Percentiles rank a stretch among this genome's conserved stretches.
Evolutionary conservation across 179 eudicot species (phyloP).

Genomic region (Patellifolia procumbens): DNA sequence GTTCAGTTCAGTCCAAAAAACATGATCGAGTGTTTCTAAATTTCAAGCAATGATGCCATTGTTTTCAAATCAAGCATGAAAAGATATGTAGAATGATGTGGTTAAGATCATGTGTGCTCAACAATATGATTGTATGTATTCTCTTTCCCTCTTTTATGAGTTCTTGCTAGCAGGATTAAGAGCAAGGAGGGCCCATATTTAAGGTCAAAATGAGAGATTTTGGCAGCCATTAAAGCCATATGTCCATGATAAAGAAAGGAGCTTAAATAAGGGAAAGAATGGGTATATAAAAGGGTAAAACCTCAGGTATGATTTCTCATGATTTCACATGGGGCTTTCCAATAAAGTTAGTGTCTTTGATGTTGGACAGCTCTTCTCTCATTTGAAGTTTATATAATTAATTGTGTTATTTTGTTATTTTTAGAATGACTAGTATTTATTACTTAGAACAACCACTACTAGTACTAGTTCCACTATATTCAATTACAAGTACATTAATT

Average conservation of each 20-base stretch:
- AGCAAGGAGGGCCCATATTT: slow-evolving; percentile 26
- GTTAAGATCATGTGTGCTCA: slow-evolving; percentile 23
- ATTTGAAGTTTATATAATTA: slow-evolving; percentile 12
- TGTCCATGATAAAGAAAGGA: slow-evolving; percentile 25
- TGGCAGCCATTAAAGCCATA: slow-evolving; percentile 18
- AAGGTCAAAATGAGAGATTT: slow-evolving; percentile 9
- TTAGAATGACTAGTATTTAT: neutral
- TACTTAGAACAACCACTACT: slow-evolving; percentile 22
- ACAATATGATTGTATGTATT: slow-evolving; percentile 14
- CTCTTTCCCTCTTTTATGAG: slow-evolving; percentile 13
- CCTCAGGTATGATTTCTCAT: slow-evolving; percentile 28
- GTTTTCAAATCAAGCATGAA: slow-evolving; percentile 17
- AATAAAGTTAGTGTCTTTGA: slow-evolving; percentile 33
- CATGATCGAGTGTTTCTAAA: too few relatives aligned
- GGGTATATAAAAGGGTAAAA: neutral
- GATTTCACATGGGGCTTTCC: slow-evolving; percentile 38
- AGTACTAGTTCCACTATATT: neutral
- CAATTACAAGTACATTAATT: neutral
- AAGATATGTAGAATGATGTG: slow-evolving; percentile 24
- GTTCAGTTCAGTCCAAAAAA: too few relatives aligned
- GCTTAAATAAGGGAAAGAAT: slow-evolving; percentile 12
- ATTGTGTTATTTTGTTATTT: neutral
- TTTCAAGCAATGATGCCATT: slow-evolving; percentile 6
- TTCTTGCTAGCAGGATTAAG: slow-evolving; percentile 19
- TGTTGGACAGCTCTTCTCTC: slow-evolving; percentile 34